Conservation (phyloP, 2,329 filamentous ascomycete species). For the Microascus cirrosus region DNA sequence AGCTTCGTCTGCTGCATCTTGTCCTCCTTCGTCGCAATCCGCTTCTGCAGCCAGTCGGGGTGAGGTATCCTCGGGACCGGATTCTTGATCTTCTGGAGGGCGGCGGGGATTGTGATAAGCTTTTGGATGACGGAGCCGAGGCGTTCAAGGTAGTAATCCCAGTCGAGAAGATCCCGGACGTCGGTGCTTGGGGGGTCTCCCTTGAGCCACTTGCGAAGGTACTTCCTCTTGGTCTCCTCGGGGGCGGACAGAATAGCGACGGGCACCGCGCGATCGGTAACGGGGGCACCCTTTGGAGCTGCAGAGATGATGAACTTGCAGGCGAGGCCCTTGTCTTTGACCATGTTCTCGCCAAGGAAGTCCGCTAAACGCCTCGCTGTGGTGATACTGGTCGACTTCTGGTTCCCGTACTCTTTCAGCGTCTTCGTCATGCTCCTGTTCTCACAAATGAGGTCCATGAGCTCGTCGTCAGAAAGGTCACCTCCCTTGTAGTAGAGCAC, state of each 20-base stretch:
- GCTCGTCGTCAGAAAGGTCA: constrained; percentile 87
- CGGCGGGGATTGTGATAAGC: constrained; percentile 94
- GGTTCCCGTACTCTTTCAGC: constrained; percentile 84
- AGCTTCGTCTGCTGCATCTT: constrained; percentile 98
- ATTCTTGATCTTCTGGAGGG: constrained; percentile 88
- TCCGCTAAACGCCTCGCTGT: constrained; percentile 91
- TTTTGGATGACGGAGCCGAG: constrained; percentile 97
- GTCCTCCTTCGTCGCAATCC: constrained; percentile 93
- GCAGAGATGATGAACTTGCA: constrained; percentile 99
- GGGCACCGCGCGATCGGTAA: constrained; percentile 88
- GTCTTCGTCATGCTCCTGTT: constrained; percentile 98
- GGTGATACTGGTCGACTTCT: constrained; percentile 99
- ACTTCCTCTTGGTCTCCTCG: constrained; percentile 74
- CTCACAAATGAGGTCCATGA: constrained; percentile 99
- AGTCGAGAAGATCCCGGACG: constrained; percentile 81
- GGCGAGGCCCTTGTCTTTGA: constrained; percentile 97
- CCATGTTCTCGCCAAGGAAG: constrained; percentile 96
- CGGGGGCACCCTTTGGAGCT: constrained; percentile 74
- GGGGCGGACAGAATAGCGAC: constrained; percentile 97
- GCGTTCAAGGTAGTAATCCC: constrained; percentile 94
- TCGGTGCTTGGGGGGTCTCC: constrained; percentile 89
- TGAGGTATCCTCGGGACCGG: constrained; percentile 88
- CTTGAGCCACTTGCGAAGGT: constrained; percentile 89
- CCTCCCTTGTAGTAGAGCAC: constrained; percentile 81
- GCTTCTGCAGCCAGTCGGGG: constrained; percentile 89